A percentile compares a stretch with the other conserved stretches of the same genome.
Evolutionary conservation across 2,329 filamentous ascomycete genomes (phyloP).

Genomic region (Claviceps sp.): DNA sequence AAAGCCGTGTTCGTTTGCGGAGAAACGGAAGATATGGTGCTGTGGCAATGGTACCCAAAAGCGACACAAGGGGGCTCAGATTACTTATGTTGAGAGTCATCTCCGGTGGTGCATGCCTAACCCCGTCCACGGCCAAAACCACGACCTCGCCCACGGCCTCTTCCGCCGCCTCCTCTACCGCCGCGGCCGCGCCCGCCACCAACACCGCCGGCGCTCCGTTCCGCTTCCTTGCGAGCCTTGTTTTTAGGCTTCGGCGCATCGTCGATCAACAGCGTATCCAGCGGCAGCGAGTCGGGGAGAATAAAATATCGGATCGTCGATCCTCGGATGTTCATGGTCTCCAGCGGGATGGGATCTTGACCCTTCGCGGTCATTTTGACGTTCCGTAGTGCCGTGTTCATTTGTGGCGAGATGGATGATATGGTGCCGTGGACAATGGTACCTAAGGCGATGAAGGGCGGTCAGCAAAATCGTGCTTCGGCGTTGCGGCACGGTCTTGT

Average conservation of each 20-base stretch:
- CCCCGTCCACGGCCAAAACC: too few relatives aligned
- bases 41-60: conserved; percentile 77
- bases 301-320: conserved; percentile 95
- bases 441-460: conserved; percentile 36
- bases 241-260: conserved; percentile 98
- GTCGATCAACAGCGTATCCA: conserved; percentile 91
- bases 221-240: conserved; percentile 89
- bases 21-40: conserved; percentile 68
- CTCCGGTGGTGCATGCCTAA: too few relatives aligned
- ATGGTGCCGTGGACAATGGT: conserved; percentile 96
- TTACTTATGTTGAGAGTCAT: too few relatives aligned
- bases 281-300: conserved; percentile 83
- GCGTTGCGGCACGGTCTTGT: background rate
- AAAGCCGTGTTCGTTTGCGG: conserved; percentile 63
- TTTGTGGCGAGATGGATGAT: conserved; percentile 89
- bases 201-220: conserved; percentile 41
- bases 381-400: conserved; percentile 92
- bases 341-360: conserved; percentile 75
- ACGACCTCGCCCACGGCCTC: conserved; percentile 27
- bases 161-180: conserved; percentile 37
- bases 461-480: background rate
- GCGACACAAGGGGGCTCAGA: background rate
- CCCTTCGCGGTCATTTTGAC: conserved; percentile 93
- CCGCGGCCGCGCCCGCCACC: conserved; percentile 39
- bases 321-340: conserved; percentile 93